These are phyloP conservation scores for Mycosphaerelloides madeirae DNA, from an alignment of 2,329 filamentous ascomycete species.

Conservation along the genomic window DNA sequence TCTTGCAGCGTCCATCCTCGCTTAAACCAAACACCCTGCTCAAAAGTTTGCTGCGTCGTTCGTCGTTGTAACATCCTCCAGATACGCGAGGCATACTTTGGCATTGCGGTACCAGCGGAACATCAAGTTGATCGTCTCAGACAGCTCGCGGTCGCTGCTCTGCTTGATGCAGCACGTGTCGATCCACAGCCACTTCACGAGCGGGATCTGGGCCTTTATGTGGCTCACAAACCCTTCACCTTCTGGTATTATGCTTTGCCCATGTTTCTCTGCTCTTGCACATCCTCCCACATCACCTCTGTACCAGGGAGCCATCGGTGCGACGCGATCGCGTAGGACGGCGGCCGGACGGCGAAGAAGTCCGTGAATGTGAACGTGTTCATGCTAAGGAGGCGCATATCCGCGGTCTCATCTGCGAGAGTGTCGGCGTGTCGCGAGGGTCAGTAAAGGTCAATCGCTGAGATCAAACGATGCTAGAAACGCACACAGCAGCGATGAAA, in stretches of 20 bases:
- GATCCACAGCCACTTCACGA: constrained; percentile 13
- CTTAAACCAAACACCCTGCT: too few species aligned
- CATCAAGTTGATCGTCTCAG: constrained; percentile 18
- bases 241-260: constrained; percentile 7
- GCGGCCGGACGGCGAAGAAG: not conserved
- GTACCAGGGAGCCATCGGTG: constrained; percentile 7
- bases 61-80: constrained; percentile 5
- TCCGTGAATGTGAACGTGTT: constrained; percentile 4
- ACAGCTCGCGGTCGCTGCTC: constrained; percentile 14
- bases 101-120: constrained; percentile 17
- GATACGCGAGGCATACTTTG: constrained; percentile 16
- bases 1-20: too few species aligned
- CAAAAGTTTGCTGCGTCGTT: not conserved
- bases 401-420: too few species aligned
- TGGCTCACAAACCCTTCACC: constrained; percentile 7
- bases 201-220: not conserved
- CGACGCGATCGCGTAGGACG: constrained; percentile 11
- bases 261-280: constrained; percentile 3
- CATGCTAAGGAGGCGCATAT: constrained; percentile 10
- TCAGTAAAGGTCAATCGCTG: too few species aligned
- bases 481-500: too few species aligned
- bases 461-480: too few species aligned
- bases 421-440: too few species aligned
- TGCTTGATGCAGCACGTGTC: constrained; percentile 23
- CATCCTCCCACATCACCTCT: constrained; percentile 5